Conservation (phyloP, 2,329 filamentous ascomycete species). For the Orbilia brochopaga region DNA sequence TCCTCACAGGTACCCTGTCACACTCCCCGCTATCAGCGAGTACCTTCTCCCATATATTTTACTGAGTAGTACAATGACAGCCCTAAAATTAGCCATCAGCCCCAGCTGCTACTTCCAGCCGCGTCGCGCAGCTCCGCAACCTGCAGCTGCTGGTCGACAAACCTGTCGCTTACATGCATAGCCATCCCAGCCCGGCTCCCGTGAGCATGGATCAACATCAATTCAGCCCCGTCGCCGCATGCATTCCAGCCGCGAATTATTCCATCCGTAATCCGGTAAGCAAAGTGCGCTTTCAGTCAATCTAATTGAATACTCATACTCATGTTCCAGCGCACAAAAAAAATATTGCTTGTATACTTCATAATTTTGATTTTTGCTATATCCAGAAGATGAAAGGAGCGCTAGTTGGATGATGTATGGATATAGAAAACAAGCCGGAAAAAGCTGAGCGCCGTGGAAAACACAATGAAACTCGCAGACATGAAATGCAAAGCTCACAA, state of each 20-base stretch:
- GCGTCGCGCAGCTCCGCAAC: not conserved
- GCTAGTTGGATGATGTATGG: slow-evolving; percentile 24
- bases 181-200: not conserved
- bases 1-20: no score
- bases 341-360: no score
- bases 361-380: slow-evolving; percentile 4
- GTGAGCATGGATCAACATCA: not conserved
- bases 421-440: slow-evolving; percentile 21
- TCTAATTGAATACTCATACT: not conserved
- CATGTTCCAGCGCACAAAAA: not conserved
- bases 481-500: slow-evolving; percentile 9
- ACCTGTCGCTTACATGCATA: slow-evolving; percentile 8
- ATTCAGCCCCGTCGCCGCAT: not conserved
- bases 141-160: no score
- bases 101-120: not conserved
- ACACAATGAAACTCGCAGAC: not conserved
- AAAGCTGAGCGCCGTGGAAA: slow-evolving; percentile 36
- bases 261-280: no score
- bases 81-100: slow-evolving; percentile 1
- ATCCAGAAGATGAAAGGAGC: slow-evolving; percentile 11
- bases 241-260: no score
- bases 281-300: no score
- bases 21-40: no score
- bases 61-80: no score
- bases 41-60: no score